Conservation (phyloP, 2,329 filamentous ascomycete species). For the Monosporascus sp. region DNA sequence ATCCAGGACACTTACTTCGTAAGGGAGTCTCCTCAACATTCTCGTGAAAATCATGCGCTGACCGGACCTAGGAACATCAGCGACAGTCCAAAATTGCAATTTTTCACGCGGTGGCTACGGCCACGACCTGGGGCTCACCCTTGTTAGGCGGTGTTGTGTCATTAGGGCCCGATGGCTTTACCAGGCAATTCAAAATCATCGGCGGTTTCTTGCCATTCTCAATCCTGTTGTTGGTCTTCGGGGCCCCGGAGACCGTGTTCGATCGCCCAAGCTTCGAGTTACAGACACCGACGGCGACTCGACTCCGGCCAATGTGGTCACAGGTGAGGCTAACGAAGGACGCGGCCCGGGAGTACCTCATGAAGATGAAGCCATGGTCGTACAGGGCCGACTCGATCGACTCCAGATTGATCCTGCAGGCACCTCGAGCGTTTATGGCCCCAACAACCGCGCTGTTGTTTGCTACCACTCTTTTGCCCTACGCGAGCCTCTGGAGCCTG, state of each 20-base stretch:
- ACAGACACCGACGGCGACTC: conserved; percentile 10
- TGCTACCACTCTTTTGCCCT: conserved; percentile 38
- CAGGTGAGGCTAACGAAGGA: conserved; percentile 25
- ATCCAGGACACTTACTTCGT: conserved; percentile 56
- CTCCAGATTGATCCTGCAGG: conserved; percentile 33
- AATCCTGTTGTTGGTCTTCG: conserved; percentile 41
- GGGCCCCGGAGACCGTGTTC: conserved; percentile 48
- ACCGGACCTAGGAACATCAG: conserved; percentile 46
- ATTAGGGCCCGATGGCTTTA: conserved; percentile 32
- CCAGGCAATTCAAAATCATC: conserved; percentile 46
- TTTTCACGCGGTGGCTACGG: conserved; percentile 38
- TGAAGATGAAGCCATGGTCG: conserved; percentile 32
- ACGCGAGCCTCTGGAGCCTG: conserved; percentile 42
- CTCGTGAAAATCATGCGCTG: conserved; percentile 7
- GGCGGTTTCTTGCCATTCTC: conserved; percentile 41
- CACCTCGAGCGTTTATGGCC: conserved; percentile 40
- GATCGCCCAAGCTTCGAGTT: conserved; percentile 32
- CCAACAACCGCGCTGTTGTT: conserved; percentile 45
- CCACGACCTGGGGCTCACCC: conserved; percentile 48
- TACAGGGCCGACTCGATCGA: conserved; percentile 28
- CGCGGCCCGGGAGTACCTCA: conserved; percentile 30
- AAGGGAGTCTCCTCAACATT: conserved; percentile 16
- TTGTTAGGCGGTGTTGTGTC: conserved; percentile 47
- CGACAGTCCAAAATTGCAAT: conserved; percentile 38
- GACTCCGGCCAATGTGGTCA: conserved; percentile 16